Conservation (phyloP, 1,139 yeast genomes). For the Debaryomyces nepalensis region DNA sequence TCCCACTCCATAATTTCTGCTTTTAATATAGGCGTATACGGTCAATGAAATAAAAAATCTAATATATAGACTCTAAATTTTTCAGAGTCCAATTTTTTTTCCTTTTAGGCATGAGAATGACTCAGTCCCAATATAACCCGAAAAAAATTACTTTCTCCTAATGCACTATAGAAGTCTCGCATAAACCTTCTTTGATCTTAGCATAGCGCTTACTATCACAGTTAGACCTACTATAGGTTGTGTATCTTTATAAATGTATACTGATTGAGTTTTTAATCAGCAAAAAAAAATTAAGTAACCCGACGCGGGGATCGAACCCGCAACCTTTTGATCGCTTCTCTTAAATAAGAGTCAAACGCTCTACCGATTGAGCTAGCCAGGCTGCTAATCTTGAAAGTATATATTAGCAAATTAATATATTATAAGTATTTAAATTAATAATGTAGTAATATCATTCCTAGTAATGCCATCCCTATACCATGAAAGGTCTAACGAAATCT, state of each 20-base stretch:
- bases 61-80: neutral
- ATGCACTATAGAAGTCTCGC: too few species aligned
- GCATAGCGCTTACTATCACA: too few species aligned
- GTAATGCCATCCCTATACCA: too few species aligned
- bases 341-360: conserved; percentile 19
- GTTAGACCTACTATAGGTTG: too few species aligned
- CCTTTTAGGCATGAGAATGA: neutral
- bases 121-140: neutral
- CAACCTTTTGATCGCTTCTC: conserved; percentile 33
- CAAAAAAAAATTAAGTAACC: conserved; percentile 24
- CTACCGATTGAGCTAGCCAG: conserved; percentile 22
- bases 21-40: neutral
- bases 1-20: conserved; percentile 3
- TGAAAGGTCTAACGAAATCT: too few species aligned
- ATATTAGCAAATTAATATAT: neutral
- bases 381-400: conserved; percentile 11
- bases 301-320: conserved; percentile 46
- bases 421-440: neutral
- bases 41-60: conserved; percentile 1
- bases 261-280: neutral
- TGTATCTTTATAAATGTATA: too few species aligned
- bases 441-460: too few species aligned
- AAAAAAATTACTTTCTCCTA: too few species aligned
- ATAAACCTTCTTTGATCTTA: too few species aligned
- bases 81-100: neutral